A percentile compares a stretch with the other conserved stretches of the same genome.
Conservation (phyloP, 768 basidiomycete species). For the Lyophyllum atratum region DNA sequence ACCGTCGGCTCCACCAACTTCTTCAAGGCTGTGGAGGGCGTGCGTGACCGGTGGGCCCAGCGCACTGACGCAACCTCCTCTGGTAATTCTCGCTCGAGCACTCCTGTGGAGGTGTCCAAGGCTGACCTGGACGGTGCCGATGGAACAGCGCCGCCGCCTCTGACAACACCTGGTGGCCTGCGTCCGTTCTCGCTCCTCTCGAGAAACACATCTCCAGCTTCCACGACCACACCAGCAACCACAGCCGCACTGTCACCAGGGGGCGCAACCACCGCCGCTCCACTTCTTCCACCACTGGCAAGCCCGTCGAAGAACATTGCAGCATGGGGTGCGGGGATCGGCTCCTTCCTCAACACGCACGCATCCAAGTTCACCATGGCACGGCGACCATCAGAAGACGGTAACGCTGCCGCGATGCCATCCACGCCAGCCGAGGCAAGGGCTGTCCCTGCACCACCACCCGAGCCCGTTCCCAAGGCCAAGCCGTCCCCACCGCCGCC, state of each 20-base stretch:
- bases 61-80: conserved; percentile 25
- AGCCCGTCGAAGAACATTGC: conserved; percentile 17
- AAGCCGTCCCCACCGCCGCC: conserved; percentile 3
- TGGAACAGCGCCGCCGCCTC: conserved; percentile 4
- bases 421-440: conserved; percentile 1
- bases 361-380: conserved; percentile 17
- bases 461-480: conserved; percentile 6
- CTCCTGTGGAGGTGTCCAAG: conserved; percentile 41
- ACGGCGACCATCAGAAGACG: conserved; percentile 13
- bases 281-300: conserved; percentile 6
- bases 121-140: conserved; percentile 32
- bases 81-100: conserved; percentile 33
- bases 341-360: conserved; percentile 21
- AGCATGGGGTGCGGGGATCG: conserved; percentile 21
- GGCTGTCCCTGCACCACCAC: not conserved
- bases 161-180: conserved; percentile 3
- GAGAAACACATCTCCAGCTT: conserved; percentile 4
- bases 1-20: conserved; percentile 75
- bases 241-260: conserved; percentile 10
- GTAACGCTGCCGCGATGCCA: not conserved
- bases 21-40: conserved; percentile 89
- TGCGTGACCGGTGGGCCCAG: conserved; percentile 69
- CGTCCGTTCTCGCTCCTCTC: conserved; percentile 19
- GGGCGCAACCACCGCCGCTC: conserved; percentile 5
- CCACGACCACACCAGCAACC: not conserved